Base-by-base conservation (phyloP, 139 green algal genomes). In the Coccomyxa sp. region DNA sequence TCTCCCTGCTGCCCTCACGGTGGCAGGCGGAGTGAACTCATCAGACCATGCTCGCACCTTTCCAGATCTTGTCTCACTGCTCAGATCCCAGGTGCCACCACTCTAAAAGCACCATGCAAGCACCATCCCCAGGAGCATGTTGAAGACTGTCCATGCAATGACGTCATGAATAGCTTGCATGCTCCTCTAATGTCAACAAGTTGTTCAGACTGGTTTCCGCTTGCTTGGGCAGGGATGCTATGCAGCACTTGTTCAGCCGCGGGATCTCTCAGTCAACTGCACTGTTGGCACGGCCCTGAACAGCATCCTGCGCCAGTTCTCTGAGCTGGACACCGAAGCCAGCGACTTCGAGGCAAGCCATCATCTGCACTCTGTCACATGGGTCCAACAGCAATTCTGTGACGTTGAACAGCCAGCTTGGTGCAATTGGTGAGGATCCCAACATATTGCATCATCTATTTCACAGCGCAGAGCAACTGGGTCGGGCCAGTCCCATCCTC, bases 11-110 rank as follows among this genome's bases (percentile, higher is more conserved):
- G 90, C 68, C 21, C 57, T 92, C 51, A 84, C 92, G 16, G 74
- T 93, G 59, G 87, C 89, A 12, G 89, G 89, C 7, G 87, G 90
- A 38, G 86, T 92, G 14, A 93, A 92, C 76, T 82, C 78, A 15
- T 84, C 86, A 14, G 89, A 93, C 80, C 90, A 92, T 67, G 77
- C 83, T 16, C 30, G 80, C 18, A 93, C 90, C 32, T 93, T 93
- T 31, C 77, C 89, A n/a, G 76, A 58, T 63, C 82, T 92, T 14
- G 81, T 68, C 1, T 30, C 17, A 12, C 67, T 84, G 71, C 77
- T 93, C 31, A 23, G 79, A 17, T 11, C 71, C 10, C 71, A 87
- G 74, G 87, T 86, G n/a, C 60, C 76, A 23, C 45, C 57, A 66
- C 77, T 81, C n/a, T n/a, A n/a, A n/a, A n/a, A n/a, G n/a, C n/a